These are phyloP conservation scores for Saccharomyces pastorianus DNA, from an alignment of 1,139 yeast species.

Conservation along the genomic window DNA sequence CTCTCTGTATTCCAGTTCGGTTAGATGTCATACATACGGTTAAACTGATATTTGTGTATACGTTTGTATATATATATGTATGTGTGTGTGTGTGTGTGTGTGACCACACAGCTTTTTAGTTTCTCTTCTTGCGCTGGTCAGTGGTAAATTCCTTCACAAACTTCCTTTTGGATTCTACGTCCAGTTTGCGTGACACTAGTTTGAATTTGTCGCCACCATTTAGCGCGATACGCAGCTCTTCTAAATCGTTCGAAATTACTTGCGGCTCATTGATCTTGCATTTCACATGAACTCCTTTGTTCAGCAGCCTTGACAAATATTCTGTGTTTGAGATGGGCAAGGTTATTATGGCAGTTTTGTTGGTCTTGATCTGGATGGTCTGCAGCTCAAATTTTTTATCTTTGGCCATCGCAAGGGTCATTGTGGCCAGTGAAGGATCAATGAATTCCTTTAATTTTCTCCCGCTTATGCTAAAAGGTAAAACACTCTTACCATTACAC, in stretches of 20 bases:
- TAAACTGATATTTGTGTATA: not conserved
- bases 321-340: conserved; percentile 12
- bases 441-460: conserved; percentile 18
- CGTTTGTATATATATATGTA: no score
- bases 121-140: not conserved
- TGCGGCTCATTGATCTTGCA: conserved; percentile 26
- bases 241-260: conserved; percentile 19
- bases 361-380: conserved; percentile 39
- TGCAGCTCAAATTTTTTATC: conserved; percentile 29
- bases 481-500: conserved; percentile 53
- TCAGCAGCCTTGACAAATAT: conserved; percentile 17
- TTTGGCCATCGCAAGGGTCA: conserved; percentile 6
- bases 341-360: conserved; percentile 35
- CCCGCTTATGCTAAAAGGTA: conserved; percentile 39
- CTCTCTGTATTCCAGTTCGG: not conserved
- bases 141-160: conserved; percentile 29
- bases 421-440: conserved; percentile 6
- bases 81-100: no score
- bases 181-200: conserved; percentile 32
- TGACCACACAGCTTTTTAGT: not conserved
- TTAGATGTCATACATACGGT: not conserved
- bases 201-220: conserved; percentile 37
- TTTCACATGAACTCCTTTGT: conserved; percentile 19
- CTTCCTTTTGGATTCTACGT: conserved; percentile 27
- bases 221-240: conserved; percentile 30